Base-by-base conservation (phyloP, 2,329 filamentous ascomycete species). In the Colletotrichum brevisporum region DNA sequence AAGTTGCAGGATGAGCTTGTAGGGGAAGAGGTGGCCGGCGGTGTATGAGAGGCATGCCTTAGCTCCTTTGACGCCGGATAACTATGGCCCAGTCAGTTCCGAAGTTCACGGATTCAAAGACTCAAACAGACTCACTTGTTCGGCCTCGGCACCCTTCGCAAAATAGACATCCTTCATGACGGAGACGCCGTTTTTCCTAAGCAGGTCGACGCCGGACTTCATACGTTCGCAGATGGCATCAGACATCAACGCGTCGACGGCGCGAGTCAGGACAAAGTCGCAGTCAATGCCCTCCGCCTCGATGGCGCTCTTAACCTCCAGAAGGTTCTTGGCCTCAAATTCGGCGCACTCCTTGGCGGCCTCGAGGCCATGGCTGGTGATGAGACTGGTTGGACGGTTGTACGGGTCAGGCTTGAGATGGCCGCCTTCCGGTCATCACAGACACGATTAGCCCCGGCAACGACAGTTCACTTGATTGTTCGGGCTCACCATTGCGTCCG, bases 311-410 rank as follows among this genome's bases (percentile, higher is more conserved):
- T 82, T 79, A 5, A 85, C 73, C 5, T 75, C 78, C 5, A 0
- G 81, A 78, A 5, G 80, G 83, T 1, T 79, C 73, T 27, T 84
- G 78, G 6, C 76, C 76, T 0, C 83, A 81, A 74, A 88, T 78
- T 4, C 84, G 72, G 90, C 88, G 73, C 87, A 83, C 12, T 78
- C 75, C 26, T 57, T 75, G 73, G 18, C 63, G 0, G 43, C 39
- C 36, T 69, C 74, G 18, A 73, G 71, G 66, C 80, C 67, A 36
- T 67, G 61, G 0, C 87, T 86, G 70, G 91, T 84, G 0, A 75
- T 77, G 73, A 91, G 88, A 13, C 88, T 83, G n/a, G 83, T 83
- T n/a, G 81, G 77, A 59, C 91, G 88, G 72, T 83, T 86, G 54
- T 81, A 80, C 47, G 84, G 83, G 74, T 89, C 86, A 55, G 89